Conservation (phyloP, 371 early-diverging fungal genomes). For the Saksenaea vasiformis region DNA sequence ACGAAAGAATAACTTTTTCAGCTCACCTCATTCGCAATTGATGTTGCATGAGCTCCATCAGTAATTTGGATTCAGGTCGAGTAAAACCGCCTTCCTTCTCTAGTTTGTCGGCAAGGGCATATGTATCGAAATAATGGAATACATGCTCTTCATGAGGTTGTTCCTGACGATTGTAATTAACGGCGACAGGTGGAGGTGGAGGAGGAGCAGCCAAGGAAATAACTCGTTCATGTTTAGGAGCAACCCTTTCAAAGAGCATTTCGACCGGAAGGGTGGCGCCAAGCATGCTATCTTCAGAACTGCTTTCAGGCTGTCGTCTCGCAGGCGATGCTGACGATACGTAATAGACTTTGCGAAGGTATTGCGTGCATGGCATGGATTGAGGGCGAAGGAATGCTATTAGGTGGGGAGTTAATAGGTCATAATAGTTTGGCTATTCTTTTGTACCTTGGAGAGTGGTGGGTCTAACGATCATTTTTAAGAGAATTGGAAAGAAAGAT, state of each 20-base stretch:
- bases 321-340: neutral
- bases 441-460: slow-evolving; percentile 9
- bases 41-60: slow-evolving; percentile 24
- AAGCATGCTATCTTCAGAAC: neutral
- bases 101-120: slow-evolving; percentile 14
- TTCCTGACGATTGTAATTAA: neutral
- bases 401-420: neutral
- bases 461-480: slow-evolving; percentile 6
- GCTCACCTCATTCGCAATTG: slow-evolving; percentile 15
- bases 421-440: neutral
- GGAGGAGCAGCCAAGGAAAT: neutral
- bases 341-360: neutral
- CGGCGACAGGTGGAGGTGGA: neutral
- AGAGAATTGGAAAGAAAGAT: neutral
- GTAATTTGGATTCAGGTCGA: slow-evolving; percentile 13
- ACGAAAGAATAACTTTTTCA: neutral
- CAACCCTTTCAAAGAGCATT: slow-evolving; percentile 4
- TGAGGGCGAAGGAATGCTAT: neutral
- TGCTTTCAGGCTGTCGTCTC: neutral
- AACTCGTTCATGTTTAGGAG: slow-evolving; percentile 9
- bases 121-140: slow-evolving; percentile 22
- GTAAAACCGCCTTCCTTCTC: slow-evolving; percentile 21
- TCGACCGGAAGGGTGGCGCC: neutral
- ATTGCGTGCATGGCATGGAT: neutral
- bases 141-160: neutral